Evolutionary conservation across 108 stramenopile species (phyloP).

Genomic region (Licmophora abbreviata): DNA sequence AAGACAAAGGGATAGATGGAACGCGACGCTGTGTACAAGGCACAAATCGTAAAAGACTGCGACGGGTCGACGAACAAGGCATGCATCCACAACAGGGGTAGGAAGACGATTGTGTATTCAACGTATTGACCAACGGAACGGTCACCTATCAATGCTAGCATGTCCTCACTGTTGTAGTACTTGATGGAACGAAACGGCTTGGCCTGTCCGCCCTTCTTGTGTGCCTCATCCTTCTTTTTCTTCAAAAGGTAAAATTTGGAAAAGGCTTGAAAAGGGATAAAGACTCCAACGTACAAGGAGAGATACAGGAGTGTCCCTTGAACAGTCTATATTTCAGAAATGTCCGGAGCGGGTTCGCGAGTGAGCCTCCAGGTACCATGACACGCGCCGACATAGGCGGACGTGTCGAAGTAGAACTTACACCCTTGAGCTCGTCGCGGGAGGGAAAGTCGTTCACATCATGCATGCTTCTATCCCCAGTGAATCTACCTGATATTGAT

Average conservation of each 20-base stretch:
- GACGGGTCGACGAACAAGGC: slow-evolving; percentile 10
- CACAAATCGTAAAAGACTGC: slow-evolving; percentile 1
- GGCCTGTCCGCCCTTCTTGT: slow-evolving; percentile 3
- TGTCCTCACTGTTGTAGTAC: slow-evolving; percentile 15
- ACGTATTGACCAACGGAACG: slow-evolving; percentile 13
- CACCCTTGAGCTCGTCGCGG: slow-evolving; percentile 5
- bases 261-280: slow-evolving; percentile 12
- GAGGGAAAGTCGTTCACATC: no score
- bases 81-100: slow-evolving; percentile 19
- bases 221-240: slow-evolving; percentile 8
- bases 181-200: slow-evolving; percentile 7
- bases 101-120: slow-evolving; percentile 10
- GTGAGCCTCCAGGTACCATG: not conserved
- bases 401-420: slow-evolving; percentile 4
- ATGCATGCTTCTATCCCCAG: no score
- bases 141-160: slow-evolving; percentile 12
- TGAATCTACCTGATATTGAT: no score
- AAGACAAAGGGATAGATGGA: slow-evolving; percentile 3
- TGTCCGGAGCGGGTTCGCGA: not conserved
- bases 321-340: slow-evolving; percentile 2
- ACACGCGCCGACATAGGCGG: no score
- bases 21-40: not conserved
- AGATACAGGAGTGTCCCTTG: slow-evolving; percentile 18
- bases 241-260: slow-evolving; percentile 12
- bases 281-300: not conserved